These are phyloP conservation scores for Phytophthora cryptogea DNA, from an alignment of 352 stramenopile species.

Conservation along the genomic window DNA sequence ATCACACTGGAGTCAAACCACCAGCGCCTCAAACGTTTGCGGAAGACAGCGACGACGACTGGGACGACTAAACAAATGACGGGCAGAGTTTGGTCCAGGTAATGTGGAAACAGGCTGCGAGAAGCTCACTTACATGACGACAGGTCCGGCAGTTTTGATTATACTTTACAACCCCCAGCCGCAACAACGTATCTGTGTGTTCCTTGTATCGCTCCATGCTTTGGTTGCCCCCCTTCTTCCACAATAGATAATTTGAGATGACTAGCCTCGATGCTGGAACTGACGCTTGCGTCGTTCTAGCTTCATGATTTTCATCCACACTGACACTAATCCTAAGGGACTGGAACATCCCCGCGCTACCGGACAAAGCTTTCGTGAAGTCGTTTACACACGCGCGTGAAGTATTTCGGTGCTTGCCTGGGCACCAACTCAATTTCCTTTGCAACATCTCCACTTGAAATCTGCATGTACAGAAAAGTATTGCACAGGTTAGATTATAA, in stretches of 20 bases:
- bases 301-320: not conserved
- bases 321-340: slow-evolving; percentile 17
- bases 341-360: slow-evolving; percentile 18
- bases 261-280: not conserved
- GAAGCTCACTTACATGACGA: slow-evolving; percentile 9
- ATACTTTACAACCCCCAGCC: slow-evolving; percentile 45
- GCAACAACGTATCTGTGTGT: slow-evolving; percentile 12
- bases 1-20: slow-evolving; percentile 30
- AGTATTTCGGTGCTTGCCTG: slow-evolving; percentile 52
- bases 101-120: slow-evolving; percentile 1
- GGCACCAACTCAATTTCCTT: slow-evolving; percentile 51
- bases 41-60: slow-evolving; percentile 81
- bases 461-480: slow-evolving; percentile 31
- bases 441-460: slow-evolving; percentile 50
- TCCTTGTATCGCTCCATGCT: slow-evolving; percentile 2
- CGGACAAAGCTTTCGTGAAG: slow-evolving; percentile 53
- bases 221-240: slow-evolving; percentile 6
- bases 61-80: slow-evolving; percentile 70
- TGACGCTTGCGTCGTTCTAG: not conserved
- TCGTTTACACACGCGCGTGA: slow-evolving; percentile 55
- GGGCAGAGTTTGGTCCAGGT: not conserved
- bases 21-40: slow-evolving; percentile 17
- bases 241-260: slow-evolving; percentile 48
- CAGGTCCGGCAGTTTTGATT: slow-evolving; percentile 40
- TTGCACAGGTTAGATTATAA: not conserved